Evolutionary conservation across 2,329 filamentous ascomycete genomes (phyloP).

Genomic region (Epichloe bromicola): DNA sequence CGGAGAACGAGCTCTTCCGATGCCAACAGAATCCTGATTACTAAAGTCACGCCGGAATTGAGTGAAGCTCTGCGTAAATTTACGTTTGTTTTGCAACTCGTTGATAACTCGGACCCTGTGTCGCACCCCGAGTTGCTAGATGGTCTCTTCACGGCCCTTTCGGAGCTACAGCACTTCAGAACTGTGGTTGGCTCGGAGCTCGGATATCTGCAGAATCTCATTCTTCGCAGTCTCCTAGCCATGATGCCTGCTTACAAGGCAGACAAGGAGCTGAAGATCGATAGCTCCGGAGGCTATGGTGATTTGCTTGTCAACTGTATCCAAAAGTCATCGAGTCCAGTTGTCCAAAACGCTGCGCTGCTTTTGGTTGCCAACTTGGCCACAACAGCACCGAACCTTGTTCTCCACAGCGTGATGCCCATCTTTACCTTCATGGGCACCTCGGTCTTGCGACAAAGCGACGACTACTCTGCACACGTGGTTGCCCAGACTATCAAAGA

Average conservation of each 20-base stretch:
- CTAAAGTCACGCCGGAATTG: conserved; percentile 52
- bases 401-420: conserved; percentile 96
- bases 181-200: conserved; percentile 72
- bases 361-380: conserved; percentile 80
- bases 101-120: conserved; percentile 67
- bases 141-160: conserved; percentile 71
- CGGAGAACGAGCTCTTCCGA: conserved; percentile 66
- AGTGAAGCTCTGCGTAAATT: conserved; percentile 58
- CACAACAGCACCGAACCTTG: conserved; percentile 74
- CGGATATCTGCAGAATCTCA: conserved; percentile 77
- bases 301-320: conserved; percentile 92
- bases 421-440: conserved; percentile 98
- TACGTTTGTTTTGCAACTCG: conserved; percentile 77
- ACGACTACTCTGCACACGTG: conserved; percentile 93
- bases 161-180: conserved; percentile 75
- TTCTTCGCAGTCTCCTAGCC: conserved; percentile 66
- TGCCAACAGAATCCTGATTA: conserved; percentile 43
- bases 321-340: conserved; percentile 77
- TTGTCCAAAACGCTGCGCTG: conserved; percentile 85
- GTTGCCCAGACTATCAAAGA: conserved; percentile 90
- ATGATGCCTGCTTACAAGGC: conserved; percentile 69
- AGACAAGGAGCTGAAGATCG: conserved; percentile 50
- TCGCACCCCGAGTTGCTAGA: conserved; percentile 65
- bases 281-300: conserved; percentile 68
- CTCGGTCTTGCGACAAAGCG: conserved; percentile 79